phyloP scores from a whole-genome alignment of 1,139 yeast genomes.

The Kodamaea arcana region DNA sequence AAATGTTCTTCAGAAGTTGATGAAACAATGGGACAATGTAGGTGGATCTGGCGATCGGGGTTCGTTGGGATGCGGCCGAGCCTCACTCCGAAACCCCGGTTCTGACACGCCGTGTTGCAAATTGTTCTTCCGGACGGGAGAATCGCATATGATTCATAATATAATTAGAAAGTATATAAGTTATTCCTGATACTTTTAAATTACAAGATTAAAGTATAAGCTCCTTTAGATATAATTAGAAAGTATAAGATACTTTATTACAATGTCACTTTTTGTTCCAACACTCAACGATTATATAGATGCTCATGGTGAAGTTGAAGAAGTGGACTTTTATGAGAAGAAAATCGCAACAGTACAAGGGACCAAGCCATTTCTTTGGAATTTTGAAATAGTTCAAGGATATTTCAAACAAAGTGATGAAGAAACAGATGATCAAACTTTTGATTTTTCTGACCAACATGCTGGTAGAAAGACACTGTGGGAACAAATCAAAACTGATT shows the following conservation, averaged over 20 bases:
- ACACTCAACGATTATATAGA: constrained; percentile 18
- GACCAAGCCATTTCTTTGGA: constrained; percentile 22
- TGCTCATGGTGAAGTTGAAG: constrained; percentile 19
- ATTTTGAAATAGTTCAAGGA: constrained; percentile 34
- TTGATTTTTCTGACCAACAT: constrained; percentile 35
- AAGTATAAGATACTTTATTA: background rate
- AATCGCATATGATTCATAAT: background rate
- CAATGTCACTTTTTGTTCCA: constrained; percentile 20
- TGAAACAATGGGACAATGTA: no score
- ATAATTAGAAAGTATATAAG: no score
- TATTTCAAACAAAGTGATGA: constrained; percentile 35
- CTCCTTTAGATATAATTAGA: no score
- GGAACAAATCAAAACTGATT: constrained; percentile 24
- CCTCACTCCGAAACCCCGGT: no score
- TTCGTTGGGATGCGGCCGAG: no score
- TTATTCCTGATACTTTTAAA: no score
- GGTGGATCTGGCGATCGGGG: no score
- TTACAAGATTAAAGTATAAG: no score
- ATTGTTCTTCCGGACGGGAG: background rate
- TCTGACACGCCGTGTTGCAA: background rate
- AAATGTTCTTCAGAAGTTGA: no score
- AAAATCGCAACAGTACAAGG: constrained; percentile 10
- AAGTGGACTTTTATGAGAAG: constrained; percentile 11
- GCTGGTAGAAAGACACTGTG: constrained; percentile 35
- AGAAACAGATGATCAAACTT: constrained; percentile 33